Base-by-base conservation (phyloP, 805 yeast genomes). In the Komagataella ulmi region DNA sequence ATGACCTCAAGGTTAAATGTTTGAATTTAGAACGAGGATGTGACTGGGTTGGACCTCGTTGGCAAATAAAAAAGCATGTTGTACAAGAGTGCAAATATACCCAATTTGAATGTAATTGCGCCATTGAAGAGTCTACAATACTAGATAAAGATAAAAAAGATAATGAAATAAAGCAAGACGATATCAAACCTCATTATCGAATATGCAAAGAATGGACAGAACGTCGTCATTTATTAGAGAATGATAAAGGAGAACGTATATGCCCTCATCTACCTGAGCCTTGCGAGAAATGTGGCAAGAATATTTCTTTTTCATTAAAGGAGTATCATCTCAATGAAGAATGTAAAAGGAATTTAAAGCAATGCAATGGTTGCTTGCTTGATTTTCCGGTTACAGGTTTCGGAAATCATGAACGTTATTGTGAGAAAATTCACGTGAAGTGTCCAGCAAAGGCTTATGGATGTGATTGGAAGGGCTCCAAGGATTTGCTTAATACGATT, bases 1-100 rank as follows among this genome's bases (percentile, higher is more conserved):
- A 82, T 59, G 86, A 81, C 46, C 67, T 82, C 48, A 65, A 69
- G 48, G 86, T 83, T 2, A 62, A 61, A 49, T 83, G 89, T 59
- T 67, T 80, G 49, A 76, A 78, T 56, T 49, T 56, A 6, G 65
- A 59, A 45, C 60, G 82, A 48, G 88, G 87, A 0, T 83, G 88
- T 59, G 59, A 54, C 1, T 76, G 81, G 79, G 57, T 55, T 4
- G 85, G 83, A 3, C 70, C 76, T 51, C 65, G 87, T 19, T 81
- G 87, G 83, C 73, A 75, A 51, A 58, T 81, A 6, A 72, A 73
- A 50, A 70, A 65, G 47, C 88, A 83, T 62, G 61, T 77, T 2
- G 61, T 58, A 2, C 57, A 59, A 10, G 70, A 67, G 5, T 76
- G 81, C 54, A 62, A 53, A 21, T 69, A 54, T 56, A 71, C 71